Conservation (phyloP, 352 stramenopile species). For the Pythium dissotocum region DNA sequence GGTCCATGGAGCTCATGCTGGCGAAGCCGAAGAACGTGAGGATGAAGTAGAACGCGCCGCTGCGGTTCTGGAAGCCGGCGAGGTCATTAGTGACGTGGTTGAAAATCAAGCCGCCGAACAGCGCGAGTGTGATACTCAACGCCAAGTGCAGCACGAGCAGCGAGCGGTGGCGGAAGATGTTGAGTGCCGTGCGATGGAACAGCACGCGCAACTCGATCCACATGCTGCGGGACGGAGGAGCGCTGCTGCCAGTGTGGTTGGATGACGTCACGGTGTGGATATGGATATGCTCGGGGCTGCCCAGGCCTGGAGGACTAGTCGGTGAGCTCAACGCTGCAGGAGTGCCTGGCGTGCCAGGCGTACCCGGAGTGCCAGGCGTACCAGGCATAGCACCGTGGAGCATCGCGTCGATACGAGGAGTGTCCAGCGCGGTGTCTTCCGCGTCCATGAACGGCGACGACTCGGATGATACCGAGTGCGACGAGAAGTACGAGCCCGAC, state of each 20-base stretch:
- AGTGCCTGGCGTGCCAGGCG: constrained; percentile 20
- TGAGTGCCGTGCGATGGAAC: constrained; percentile 65
- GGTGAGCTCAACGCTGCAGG: constrained; percentile 20
- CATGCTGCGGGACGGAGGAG: constrained; percentile 37
- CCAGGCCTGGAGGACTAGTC: constrained; percentile 31
- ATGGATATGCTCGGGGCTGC: constrained; percentile 19
- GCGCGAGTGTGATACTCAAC: constrained; percentile 55
- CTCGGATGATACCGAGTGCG: constrained; percentile 28
- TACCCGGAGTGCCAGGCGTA: constrained; percentile 20
- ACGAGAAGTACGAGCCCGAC: constrained; percentile 11
- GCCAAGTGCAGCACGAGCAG: constrained; percentile 65
- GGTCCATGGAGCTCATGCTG: constrained; percentile 84
- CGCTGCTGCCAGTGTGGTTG: not conserved
- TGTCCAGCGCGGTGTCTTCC: constrained; percentile 45
- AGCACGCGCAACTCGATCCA: constrained; percentile 70
- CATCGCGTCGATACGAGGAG: constrained; percentile 40
- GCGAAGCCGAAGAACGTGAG: constrained; percentile 86
- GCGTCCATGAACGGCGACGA: constrained; percentile 60
- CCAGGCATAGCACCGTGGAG: constrained; percentile 19
- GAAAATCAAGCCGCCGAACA: constrained; percentile 78
- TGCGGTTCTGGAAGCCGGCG: constrained; percentile 84
- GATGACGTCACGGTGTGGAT: not conserved
- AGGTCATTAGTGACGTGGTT: constrained; percentile 82
- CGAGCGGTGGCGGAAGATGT: constrained; percentile 74
- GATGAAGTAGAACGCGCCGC: constrained; percentile 84